Evolutionary conservation across 2,329 filamentous ascomycete species (phyloP).

Genomic region (Fusarium sp.): DNA sequence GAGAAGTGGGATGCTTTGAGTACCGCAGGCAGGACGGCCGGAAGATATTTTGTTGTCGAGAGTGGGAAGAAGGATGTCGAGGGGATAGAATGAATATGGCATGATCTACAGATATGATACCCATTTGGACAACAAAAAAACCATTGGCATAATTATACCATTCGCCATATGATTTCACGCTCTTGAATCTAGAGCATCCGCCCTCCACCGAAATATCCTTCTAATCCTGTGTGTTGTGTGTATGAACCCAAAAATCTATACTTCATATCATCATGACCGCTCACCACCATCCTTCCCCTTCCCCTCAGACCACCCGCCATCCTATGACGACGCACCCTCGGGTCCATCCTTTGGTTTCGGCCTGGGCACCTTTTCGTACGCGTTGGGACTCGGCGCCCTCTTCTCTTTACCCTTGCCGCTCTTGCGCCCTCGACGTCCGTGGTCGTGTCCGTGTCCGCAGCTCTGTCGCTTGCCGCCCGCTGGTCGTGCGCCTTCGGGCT

Average conservation of each 20-base stretch:
- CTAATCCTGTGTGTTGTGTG: not conserved
- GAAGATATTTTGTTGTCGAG: slow-evolving; percentile 83
- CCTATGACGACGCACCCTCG: slow-evolving; percentile 38
- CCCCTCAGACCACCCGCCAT: not conserved
- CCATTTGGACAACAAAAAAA: slow-evolving; percentile 20
- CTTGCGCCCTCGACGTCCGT: slow-evolving; percentile 45
- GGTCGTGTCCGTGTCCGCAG: slow-evolving; percentile 50
- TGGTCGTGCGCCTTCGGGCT: slow-evolving; percentile 42
- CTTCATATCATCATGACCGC: slow-evolving; percentile 20
- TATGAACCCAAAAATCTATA: slow-evolving; percentile 13
- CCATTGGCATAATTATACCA: not conserved
- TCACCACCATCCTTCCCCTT: slow-evolving; percentile 1
- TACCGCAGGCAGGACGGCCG: slow-evolving; percentile 73
- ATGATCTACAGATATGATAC: slow-evolving; percentile 17
- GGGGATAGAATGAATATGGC: slow-evolving; percentile 14
- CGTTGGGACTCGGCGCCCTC: slow-evolving; percentile 77
- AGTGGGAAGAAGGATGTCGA: slow-evolving; percentile 59
- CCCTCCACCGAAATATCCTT: not conserved
- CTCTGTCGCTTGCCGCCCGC: slow-evolving; percentile 54
- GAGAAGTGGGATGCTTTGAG: slow-evolving; percentile 79
- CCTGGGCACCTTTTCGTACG: slow-evolving; percentile 79
- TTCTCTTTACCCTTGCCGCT: slow-evolving; percentile 51
- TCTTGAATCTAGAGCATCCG: slow-evolving; percentile 3
- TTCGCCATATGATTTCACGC: not conserved
- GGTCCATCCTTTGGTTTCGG: slow-evolving; percentile 51